These are phyloP conservation scores for Gonapodya prolifera DNA, from an alignment of 192 early-diverging fungal species.

Conservation along the genomic window DNA sequence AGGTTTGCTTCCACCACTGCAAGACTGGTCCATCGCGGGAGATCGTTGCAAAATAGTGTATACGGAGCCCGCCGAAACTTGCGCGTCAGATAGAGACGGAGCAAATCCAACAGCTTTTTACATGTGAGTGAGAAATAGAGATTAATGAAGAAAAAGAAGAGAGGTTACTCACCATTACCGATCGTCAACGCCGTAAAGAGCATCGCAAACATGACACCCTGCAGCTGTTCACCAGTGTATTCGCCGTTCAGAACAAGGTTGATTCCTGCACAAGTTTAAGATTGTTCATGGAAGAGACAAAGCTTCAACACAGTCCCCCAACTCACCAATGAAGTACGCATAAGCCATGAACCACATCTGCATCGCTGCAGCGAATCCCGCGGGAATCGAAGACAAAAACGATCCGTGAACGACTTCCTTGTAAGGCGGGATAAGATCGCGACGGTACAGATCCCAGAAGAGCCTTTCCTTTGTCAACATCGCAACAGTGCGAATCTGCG, in stretches of 20 bases:
- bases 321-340: conserved; percentile 53
- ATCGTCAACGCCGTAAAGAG: not conserved
- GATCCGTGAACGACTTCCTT: conserved; percentile 47
- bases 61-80: conserved; percentile 59
- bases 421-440: conserved; percentile 55
- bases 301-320: not conserved
- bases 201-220: conserved; percentile 61
- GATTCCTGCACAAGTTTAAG: no score
- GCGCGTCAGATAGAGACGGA: conserved; percentile 65
- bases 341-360: conserved; percentile 63
- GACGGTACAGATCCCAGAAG: conserved; percentile 53
- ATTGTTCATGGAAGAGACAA: no score
- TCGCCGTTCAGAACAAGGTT: conserved; percentile 20
- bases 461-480: conserved; percentile 41
- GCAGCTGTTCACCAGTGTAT: conserved; percentile 45
- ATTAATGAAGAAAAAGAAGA: not conserved
- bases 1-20: conserved; percentile 22
- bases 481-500: conserved; percentile 75
- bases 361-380: conserved; percentile 57
- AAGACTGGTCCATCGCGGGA: conserved; percentile 46
- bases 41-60: conserved; percentile 58
- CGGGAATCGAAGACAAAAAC: conserved; percentile 51
- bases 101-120: conserved; percentile 30
- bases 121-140: conserved; percentile 47
- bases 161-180: not conserved